Evolutionary conservation across 1,284 basidiomycete species (phyloP), one percentile per base, ranked within the genome.

Genomic region (Trichosporon sp.): DNA sequence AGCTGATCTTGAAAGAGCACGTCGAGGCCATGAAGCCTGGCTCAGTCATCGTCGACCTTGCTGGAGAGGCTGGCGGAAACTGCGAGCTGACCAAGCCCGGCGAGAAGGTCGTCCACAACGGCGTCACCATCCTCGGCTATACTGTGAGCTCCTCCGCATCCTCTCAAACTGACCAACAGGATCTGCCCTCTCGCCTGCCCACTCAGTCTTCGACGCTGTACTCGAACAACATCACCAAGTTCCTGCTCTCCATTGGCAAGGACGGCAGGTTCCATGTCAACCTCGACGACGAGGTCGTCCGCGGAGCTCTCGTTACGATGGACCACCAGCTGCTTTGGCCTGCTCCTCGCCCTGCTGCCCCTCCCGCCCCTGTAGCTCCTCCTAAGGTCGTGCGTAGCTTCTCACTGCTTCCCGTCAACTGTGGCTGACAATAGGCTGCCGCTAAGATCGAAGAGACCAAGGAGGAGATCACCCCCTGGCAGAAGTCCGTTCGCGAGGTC

Each of bases 201-300:
- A 91, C 91, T 0, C 90, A 92, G 74, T 90, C 89, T 3, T 91
- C 89, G 4, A 90, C 89, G 1, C 82, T 92, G 8, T 92, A 92
- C 78, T 92, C 91, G 11, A 92, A 92, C 80, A 92, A 92, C 74
- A 88, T 92, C 71, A 89, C 89, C 49, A 92, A 92, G 75, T 92
- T 92, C 81, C 83, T 92, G 44, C 82, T 92, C 16, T 91, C 90
- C 1, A 86, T 92, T 1, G 87, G 87, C 10, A 84, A 84, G 54
- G 84, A 87, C 65, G 83, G 82, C 56, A 84, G 82, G 54, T 92
- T 87, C 75, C 78, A 79, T 11, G 81, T 92, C 65, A 85, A 92
- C 74, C 82, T 91, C 21, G 84, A 86, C 16, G 90, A 92, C 72
- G 91, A 92, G 79, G 91, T 92, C 56, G 86, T 90, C 58, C 86